phyloP scores from a whole-genome alignment of 768 basidiomycete genomes.

The Gautieria morchelliformis region DNA sequence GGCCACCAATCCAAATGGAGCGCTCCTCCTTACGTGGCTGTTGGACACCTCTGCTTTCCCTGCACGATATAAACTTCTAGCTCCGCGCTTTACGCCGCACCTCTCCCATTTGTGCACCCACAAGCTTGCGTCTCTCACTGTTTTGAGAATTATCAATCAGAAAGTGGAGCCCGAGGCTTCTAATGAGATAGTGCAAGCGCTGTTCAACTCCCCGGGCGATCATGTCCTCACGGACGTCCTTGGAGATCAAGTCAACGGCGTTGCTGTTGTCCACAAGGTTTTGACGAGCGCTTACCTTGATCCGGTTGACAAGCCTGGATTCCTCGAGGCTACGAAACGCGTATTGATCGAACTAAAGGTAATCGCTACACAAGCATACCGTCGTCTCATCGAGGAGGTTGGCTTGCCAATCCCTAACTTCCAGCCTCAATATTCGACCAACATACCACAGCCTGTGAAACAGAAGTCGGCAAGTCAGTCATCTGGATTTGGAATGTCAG shows the following conservation, averaged over 20 bases:
- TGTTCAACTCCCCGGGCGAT: slow-evolving; percentile 86
- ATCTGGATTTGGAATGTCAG: slow-evolving; percentile 54
- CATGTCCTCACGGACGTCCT: slow-evolving; percentile 90
- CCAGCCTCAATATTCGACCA: slow-evolving; percentile 64
- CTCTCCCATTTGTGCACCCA: slow-evolving; percentile 96
- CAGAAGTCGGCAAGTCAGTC: slow-evolving; percentile 48
- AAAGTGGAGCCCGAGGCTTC: slow-evolving; percentile 88
- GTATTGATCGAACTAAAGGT: slow-evolving; percentile 89
- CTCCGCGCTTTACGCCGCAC: slow-evolving; percentile 94
- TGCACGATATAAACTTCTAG: slow-evolving; percentile 88
- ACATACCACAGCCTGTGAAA: slow-evolving; percentile 42
- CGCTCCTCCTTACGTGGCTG: slow-evolving; percentile 91
- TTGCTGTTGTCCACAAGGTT: slow-evolving; percentile 88
- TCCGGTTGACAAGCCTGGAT: slow-evolving; percentile 51
- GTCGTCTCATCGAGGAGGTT: slow-evolving; percentile 88
- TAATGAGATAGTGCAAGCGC: slow-evolving; percentile 72
- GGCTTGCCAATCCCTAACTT: slow-evolving; percentile 85
- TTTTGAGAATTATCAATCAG: slow-evolving; percentile 94
- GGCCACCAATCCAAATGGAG: slow-evolving; percentile 96
- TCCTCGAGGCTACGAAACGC: slow-evolving; percentile 81
- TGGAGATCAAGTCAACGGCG: slow-evolving; percentile 93
- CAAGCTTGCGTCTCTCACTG: slow-evolving; percentile 91
- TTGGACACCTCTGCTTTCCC: slow-evolving; percentile 92
- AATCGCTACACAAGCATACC: slow-evolving; percentile 89
- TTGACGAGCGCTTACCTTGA: slow-evolving; percentile 82